Conservation (phyloP, 169 alveolate species). For the Plasmodium gonderi region DNA sequence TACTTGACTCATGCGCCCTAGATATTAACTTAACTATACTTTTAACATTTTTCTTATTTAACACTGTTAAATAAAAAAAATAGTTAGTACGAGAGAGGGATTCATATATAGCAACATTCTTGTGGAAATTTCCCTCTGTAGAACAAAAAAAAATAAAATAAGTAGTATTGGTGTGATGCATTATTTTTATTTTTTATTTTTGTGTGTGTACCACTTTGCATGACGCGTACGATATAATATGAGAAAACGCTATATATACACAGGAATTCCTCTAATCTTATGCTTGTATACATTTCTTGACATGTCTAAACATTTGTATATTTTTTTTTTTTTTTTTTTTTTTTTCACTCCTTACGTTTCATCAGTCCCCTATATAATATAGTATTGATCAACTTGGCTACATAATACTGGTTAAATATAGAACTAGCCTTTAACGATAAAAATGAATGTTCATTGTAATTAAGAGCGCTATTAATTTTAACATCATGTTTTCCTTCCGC, state of each 20-base stretch:
- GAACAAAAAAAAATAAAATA: conserved; percentile 13
- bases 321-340: background rate
- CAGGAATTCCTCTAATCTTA: background rate
- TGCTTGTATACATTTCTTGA: background rate
- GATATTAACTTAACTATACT: conserved; percentile 20
- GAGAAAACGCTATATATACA: background rate
- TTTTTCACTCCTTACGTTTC: conserved; percentile 8
- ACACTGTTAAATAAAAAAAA: conserved; percentile 38
- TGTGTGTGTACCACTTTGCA: background rate
- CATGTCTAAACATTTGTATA: background rate
- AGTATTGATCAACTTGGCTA: conserved; percentile 44
- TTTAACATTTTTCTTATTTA: conserved; percentile 51
- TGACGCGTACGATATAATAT: background rate
- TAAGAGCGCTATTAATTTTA: background rate
- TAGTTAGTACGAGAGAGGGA: conserved; percentile 63
- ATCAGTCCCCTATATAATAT: conserved; percentile 42
- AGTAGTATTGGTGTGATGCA: background rate
- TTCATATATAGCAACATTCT: conserved; percentile 55
- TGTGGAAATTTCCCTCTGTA: conserved; percentile 53
- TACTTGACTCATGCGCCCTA: conserved; percentile 31
- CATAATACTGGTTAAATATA: conserved; percentile 72
- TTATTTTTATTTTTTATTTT: too few species aligned
- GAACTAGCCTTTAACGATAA: conserved; percentile 56
- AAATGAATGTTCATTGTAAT: conserved; percentile 52
- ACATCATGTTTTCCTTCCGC: conserved; percentile 4